These are phyloP conservation scores for Polyporus arcularius DNA, from an alignment of 768 basidiomycete genomes.

Conservation along the genomic window DNA sequence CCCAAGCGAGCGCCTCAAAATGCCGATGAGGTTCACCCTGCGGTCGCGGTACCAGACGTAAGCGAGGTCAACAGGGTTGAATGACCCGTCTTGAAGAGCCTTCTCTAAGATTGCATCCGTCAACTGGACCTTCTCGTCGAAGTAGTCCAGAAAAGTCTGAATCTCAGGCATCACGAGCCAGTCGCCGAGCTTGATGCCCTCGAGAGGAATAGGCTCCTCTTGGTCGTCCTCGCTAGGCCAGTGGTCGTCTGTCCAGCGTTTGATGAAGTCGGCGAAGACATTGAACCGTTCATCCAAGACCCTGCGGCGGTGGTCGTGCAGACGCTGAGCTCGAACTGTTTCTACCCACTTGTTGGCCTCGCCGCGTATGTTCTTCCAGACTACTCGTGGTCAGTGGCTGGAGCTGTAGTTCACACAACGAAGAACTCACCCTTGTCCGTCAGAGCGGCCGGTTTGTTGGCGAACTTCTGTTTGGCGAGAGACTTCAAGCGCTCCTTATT, in stretches of 20 bases:
- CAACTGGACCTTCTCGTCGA: background rate
- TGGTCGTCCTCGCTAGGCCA: background rate
- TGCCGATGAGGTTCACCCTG: background rate
- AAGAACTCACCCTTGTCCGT: too few species aligned
- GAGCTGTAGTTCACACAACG: too few species aligned
- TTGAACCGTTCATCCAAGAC: background rate
- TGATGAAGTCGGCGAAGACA: background rate
- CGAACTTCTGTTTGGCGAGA: too few species aligned
- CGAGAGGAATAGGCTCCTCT: background rate
- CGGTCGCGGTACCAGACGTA: background rate
- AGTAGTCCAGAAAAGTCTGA: background rate
- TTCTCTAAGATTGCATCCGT: background rate
- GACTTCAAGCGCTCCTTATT: too few species aligned
- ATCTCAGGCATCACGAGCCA: slow-evolving; percentile 1
- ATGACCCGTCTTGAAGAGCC: background rate
- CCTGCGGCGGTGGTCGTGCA: background rate
- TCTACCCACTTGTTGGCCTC: background rate
- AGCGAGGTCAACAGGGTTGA: too few species aligned
- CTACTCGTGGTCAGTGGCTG: background rate
- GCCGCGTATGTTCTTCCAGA: background rate
- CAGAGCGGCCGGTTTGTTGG: too few species aligned
- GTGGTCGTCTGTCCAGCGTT: background rate
- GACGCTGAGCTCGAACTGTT: too few species aligned
- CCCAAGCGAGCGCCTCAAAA: background rate
- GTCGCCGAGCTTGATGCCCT: background rate